Percentiles rank a stretch among this genome's conserved stretches.
These are phyloP conservation scores for Hypoxylon rubiginosum DNA, from an alignment of 2,329 filamentous ascomycete genomes.

Conservation along the genomic window DNA sequence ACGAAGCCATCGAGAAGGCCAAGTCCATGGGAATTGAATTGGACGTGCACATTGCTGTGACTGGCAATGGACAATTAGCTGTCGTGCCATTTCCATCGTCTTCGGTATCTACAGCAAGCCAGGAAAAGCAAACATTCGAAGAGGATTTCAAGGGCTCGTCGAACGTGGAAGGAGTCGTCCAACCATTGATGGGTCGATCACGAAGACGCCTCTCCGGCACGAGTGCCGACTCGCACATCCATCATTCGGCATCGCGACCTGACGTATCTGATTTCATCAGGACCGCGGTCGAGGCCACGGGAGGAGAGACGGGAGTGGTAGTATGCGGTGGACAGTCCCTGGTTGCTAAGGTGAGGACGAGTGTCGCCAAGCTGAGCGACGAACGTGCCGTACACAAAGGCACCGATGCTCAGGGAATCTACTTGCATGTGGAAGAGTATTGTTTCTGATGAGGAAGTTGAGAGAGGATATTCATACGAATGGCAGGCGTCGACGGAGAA, in stretches of 20 bases:
- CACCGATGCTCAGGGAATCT: conserved; percentile 73
- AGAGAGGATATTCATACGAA: conserved; percentile 7
- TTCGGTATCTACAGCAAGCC: conserved; percentile 31
- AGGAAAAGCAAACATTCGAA: conserved; percentile 44
- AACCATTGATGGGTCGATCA: conserved; percentile 22
- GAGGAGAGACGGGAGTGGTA: conserved; percentile 72
- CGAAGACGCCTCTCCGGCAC: conserved; percentile 40
- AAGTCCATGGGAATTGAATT: conserved; percentile 63
- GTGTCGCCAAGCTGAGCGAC: conserved; percentile 68
- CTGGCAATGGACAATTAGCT: conserved; percentile 53
- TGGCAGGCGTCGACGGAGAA: neutral
- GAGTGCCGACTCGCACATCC: conserved; percentile 58
- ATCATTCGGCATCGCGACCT: conserved; percentile 62
- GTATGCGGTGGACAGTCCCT: conserved; percentile 71
- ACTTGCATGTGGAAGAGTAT: conserved; percentile 72
- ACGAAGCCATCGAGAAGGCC: conserved; percentile 60
- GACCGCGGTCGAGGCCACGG: conserved; percentile 67
- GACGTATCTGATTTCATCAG: conserved; percentile 67
- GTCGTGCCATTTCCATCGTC: conserved; percentile 35
- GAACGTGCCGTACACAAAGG: conserved; percentile 75
- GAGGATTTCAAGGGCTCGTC: conserved; percentile 27
- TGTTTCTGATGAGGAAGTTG: conserved; percentile 56
- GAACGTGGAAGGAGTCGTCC: conserved; percentile 47
- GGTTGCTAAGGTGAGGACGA: conserved; percentile 67
- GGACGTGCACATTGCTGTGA: conserved; percentile 67